Conservation (phyloP, 2,329 filamentous ascomycete genomes). For the Diplodia mutila region DNA sequence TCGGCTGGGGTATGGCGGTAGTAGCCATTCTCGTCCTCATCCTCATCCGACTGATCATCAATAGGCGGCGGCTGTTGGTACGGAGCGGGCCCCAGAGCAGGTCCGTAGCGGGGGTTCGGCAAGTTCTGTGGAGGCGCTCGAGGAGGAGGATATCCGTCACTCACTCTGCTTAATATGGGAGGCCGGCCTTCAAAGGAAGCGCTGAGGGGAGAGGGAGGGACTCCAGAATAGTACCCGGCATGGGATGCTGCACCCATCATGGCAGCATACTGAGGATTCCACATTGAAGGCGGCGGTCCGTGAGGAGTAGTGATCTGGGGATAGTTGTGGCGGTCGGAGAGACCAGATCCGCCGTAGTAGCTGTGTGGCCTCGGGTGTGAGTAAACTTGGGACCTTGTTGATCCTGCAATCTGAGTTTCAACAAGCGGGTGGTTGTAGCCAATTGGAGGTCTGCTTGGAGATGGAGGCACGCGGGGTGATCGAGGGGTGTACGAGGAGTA, state of each 20-base stretch:
- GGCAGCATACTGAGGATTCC: conserved; percentile 29
- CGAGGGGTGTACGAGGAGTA: conserved; percentile 34
- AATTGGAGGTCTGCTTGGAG: conserved; percentile 31
- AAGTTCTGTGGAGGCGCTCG: not conserved
- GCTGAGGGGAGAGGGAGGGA: conserved; percentile 1
- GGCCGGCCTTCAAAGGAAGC: not conserved
- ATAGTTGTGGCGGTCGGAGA: conserved; percentile 31
- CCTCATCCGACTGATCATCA: not conserved
- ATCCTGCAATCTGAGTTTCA: conserved; percentile 34
- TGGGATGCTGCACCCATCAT: conserved; percentile 30
- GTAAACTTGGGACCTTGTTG: conserved; percentile 33
- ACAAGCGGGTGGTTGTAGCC: conserved; percentile 36
- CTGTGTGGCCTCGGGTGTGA: conserved; percentile 36
- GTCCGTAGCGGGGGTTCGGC: conserved; percentile 6
- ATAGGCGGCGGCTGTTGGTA: too few species aligned
- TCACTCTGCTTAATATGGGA: not conserved
- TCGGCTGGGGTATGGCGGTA: not conserved
- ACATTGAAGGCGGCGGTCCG: conserved; percentile 37
- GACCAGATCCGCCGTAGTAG: conserved; percentile 38
- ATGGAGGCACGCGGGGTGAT: conserved; percentile 36
- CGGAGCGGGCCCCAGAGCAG: not conserved
- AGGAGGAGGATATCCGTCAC: not conserved
- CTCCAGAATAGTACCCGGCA: conserved; percentile 25
- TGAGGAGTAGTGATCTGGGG: conserved; percentile 32
- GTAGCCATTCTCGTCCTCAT: not conserved